Evolutionary conservation across 1,139 yeast genomes (phyloP), one percentile per base, ranked within the genome.

Genomic region (Pneumocystis oryctolagi): DNA sequence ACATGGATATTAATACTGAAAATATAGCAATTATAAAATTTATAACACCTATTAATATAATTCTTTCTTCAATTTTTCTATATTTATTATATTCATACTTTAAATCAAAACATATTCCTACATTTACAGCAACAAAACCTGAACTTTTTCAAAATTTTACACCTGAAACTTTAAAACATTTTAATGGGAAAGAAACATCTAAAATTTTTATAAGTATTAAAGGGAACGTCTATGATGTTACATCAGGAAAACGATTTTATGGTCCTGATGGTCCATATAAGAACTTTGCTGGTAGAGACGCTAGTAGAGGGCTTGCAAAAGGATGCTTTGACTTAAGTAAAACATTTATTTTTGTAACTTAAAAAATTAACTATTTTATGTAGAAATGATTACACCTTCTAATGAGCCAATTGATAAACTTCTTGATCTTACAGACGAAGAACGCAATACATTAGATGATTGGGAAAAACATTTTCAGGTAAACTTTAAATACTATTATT

Each of bases 221-320:
- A 69, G 95, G 96, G 1, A 84, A 81, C 59, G 96, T 92, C 3
- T 92, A 82, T 71, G 96, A 92, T 71, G 96, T 89, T 32, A 78
- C 88, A 12, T 78, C 79, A 31, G 96, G 96, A 0, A 82, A 89
- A 66, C 80, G 83, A 62, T 92, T 92, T 72, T 92, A 94, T 72
- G 98, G 98, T 0, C 98, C 98, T 30, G 39, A 58, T 37, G 65
- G 66, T 5, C 66, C 66, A 6, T 61, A 55, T 59, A 65, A 68
- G 53, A 89, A 89, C 72, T 92, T 92, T 78, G 97, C 97, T 0
- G 98, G 98, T 2, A 85, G 89, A 68, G 98, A 92, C 75, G 97
- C 98, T 1, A 86, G 95, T 1, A 78, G 98, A 68, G 98, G 98
- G 0, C 80, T 92, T 66, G 97, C 97, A 1, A 78, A 82, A 70